Evolutionary conservation across 768 basidiomycete genomes (phyloP), one percentile per base, ranked within the genome.

Genomic region (Pisolithus albus): DNA sequence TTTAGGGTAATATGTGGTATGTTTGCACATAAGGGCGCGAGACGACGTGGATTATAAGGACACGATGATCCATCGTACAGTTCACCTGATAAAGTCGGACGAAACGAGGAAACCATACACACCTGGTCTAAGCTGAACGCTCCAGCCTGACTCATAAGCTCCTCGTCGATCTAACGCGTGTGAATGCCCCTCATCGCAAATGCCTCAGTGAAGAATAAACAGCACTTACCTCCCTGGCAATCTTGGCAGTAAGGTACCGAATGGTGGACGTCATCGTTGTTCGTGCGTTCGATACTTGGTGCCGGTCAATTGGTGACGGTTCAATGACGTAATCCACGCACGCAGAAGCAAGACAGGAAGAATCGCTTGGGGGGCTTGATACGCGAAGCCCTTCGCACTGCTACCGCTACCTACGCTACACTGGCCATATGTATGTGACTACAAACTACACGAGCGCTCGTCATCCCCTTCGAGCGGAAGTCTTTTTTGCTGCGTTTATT

Each of bases 111-210:
- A 23, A 23, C 9, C 7, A 41, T 41, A 32, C 39, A 24, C 52
- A 85, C 92, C 78, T 95, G 95, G 61, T 98, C 94, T 40, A 98
- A 71, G 64, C 91, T 94, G 75, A 95, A 98, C 5, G 92, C 92
- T 1, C 93, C 93, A n/a, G 75, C 72, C 3, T 78, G 54, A 56
- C 77, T 83, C 95, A 98, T 97, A 45, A 98, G 82, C 63, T 96
- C 90, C 61, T 90, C 86, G 61, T 98, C 95, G 48, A 98, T 94
- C 89, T 93, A 34, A 11, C 34, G 34, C 34, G 13, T 34, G 34
- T 34, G 34, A 10, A 34, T 13, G 58, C n/a, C 10, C 18, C 43
- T 21, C 44, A 28, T 42, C 11, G 11, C 39, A 7, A 49, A 16
- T 15, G n/a, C 34, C n/a, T 13, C 23, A 13, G 9, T 28, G 42